Base-by-base conservation (phyloP, 164 flowering plant species). In the Umbilicus rupestris region DNA sequence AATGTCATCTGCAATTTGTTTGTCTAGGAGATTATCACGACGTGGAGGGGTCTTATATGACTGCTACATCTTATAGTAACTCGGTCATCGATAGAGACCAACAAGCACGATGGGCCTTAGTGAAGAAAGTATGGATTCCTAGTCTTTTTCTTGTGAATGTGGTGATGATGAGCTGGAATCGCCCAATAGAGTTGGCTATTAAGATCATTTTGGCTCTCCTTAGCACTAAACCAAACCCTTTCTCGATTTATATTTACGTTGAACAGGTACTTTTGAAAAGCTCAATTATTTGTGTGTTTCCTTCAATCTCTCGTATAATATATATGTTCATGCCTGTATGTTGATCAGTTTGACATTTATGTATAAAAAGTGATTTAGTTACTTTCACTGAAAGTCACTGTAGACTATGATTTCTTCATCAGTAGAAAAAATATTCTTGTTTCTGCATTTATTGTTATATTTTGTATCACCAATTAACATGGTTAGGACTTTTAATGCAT, bases 71-170 rank as follows among this genome's bases (percentile, higher is more conserved):
- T 55, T 28, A 9, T 12, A 14, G 33, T 28, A 22, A 55, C 33
- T 26, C 33, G 19, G 60, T 28, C 29, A 55, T 26, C 11, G 60
- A 55, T 19, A 55, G n/a, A 55, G 33, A 55, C 29, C 60, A 55
- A 9, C 60, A 11, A 55, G 33, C 33, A 28, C 16, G 3, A 29
- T 55, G 60, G 60, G 11, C 31, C 2, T 28, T 55, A 3, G 60
- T 55, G 33, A 55, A 30, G 33, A 55, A 55, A 55, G 33, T 55
- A 55, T 55, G 60, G 60, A 55, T 55, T 55, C 60, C 60, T 16
- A 55, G 60, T 55, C 60, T 55, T 5, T 28, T 55, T 55, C 29
- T 55, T 55, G 60, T 55, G 19, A 55, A 28, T 55, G 60, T 55
- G 60, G 60, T 55, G 60, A 12, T 55, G 35, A 55, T 28, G 33